Base-by-base conservation (phyloP, 1,284 basidiomycete genomes). In the Naganishia albida region DNA sequence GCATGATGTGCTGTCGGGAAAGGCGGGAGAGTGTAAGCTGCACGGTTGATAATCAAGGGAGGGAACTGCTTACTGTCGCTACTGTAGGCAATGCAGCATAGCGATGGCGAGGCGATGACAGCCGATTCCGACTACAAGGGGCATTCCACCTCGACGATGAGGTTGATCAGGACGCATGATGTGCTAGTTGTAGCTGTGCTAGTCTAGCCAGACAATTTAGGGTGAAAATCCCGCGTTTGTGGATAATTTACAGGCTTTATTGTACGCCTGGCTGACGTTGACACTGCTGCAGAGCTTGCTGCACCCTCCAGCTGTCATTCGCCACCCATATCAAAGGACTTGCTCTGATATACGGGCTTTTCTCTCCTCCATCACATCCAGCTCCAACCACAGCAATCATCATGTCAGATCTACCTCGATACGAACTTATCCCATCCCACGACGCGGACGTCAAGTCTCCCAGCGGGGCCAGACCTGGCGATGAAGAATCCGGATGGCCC, bases 331-430 rank as follows among this genome's bases (percentile, higher is more conserved):
- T 34, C 34, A 34, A 34, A 34, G 4, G 34, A 34, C n/a, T n/a
- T n/a, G n/a, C n/a, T n/a, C n/a, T n/a, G n/a, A n/a, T n/a, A n/a
- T n/a, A n/a, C n/a, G n/a, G n/a, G n/a, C n/a, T n/a, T n/a, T n/a
- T n/a, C n/a, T n/a, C n/a, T n/a, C n/a, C n/a, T n/a, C n/a, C n/a
- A n/a, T n/a, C n/a, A n/a, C n/a, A n/a, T n/a, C n/a, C n/a, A n/a
- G n/a, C n/a, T n/a, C n/a, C 34, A 34, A 34, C 10, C 10, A 34
- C 34, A 6, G 6, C 4, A 34, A 34, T 10, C 34, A 48, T 23
- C 34, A 60, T 60, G 57, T 60, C 57, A 25, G 57, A 60, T 28
- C 57, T 60, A 2, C 57, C 57, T 1, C 57, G 57, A 39, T 60
- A 60, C 57, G 46, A 49, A 60, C 57, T 60, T 15, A 23, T 60